Evolutionary conservation across 108 stramenopile species (phyloP).

Genomic region (Nitzschia sp.): DNA sequence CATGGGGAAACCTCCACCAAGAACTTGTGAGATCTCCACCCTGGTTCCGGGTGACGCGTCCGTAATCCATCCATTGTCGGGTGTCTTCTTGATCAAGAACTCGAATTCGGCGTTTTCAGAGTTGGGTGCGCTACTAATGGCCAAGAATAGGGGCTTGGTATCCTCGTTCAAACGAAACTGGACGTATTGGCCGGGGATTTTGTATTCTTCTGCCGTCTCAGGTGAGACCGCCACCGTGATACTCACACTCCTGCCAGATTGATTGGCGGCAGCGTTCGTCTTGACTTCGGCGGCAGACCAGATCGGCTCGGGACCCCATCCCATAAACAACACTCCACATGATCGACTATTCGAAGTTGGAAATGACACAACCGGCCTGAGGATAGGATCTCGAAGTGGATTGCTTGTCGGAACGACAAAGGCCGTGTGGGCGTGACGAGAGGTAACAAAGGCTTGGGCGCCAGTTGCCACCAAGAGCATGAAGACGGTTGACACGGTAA

Average conservation of each 20-base stretch:
- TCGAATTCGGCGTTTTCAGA: constrained; percentile 67
- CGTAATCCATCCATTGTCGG: constrained; percentile 79
- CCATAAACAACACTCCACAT: constrained; percentile 57
- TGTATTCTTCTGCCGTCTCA: constrained; percentile 59
- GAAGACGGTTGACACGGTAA: no score
- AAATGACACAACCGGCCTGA: not conserved
- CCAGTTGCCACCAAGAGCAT: not conserved
- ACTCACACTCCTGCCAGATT: constrained; percentile 61
- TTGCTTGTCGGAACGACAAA: not conserved
- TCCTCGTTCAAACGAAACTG: constrained; percentile 65
- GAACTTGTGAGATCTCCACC: constrained; percentile 79
- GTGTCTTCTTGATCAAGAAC: constrained; percentile 89
- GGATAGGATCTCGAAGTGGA: not conserved
- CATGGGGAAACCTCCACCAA: constrained; percentile 88
- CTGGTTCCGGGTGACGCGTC: constrained; percentile 34
- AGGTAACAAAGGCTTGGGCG: not conserved
- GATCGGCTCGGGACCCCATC: constrained; percentile 88
- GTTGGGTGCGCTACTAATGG: constrained; percentile 76
- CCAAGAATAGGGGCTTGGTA: constrained; percentile 77
- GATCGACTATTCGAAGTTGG: not conserved
- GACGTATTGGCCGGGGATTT: constrained; percentile 81
- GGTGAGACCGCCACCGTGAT: constrained; percentile 58
- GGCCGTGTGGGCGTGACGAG: not conserved
- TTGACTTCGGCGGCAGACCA: constrained; percentile 61
- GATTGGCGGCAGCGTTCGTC: constrained; percentile 53